Percentiles rank a stretch among this genome's conserved stretches.
These are phyloP conservation scores for Cantharellus anzutake DNA, from an alignment of 768 basidiomycete genomes.

Conservation along the genomic window DNA sequence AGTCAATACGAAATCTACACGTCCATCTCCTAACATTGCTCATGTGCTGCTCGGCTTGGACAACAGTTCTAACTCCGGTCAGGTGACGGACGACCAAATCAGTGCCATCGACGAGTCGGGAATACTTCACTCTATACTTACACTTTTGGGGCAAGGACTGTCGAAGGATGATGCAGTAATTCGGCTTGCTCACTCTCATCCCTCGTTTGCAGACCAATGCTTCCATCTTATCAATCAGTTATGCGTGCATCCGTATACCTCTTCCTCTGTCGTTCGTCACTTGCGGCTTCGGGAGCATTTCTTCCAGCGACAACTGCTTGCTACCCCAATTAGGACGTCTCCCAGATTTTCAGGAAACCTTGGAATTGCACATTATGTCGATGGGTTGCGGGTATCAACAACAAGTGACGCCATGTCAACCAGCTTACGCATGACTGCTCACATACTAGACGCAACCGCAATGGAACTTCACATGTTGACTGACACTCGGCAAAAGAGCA, in stretches of 20 bases:
- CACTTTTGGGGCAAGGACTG: slow-evolving; percentile 53
- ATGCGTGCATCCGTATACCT: slow-evolving; percentile 71
- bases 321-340: slow-evolving; percentile 38
- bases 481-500: slow-evolving; percentile 53
- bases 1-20: slow-evolving; percentile 42
- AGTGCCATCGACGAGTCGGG: slow-evolving; percentile 50
- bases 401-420: slow-evolving; percentile 49
- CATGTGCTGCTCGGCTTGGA: slow-evolving; percentile 75
- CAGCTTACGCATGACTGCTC: slow-evolving; percentile 67
- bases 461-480: slow-evolving; percentile 79
- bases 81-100: slow-evolving; percentile 60
- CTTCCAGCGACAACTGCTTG: slow-evolving; percentile 68
- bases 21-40: slow-evolving; percentile 61
- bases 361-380: slow-evolving; percentile 42
- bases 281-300: slow-evolving; percentile 78
- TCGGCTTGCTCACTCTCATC: slow-evolving; percentile 23
- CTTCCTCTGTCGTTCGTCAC: slow-evolving; percentile 65
- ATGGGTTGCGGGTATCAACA: slow-evolving; percentile 49
- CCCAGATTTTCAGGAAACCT: slow-evolving; percentile 28
- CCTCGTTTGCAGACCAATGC: slow-evolving; percentile 66
- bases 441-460: slow-evolving; percentile 68
- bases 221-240: slow-evolving; percentile 73
- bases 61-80: slow-evolving; percentile 28
- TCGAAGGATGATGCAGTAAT: slow-evolving; percentile 27
- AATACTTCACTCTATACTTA: slow-evolving; percentile 65